Evolutionary conservation across 148 eudicot species (phyloP), one percentile per base, ranked within the genome.

Genomic region (Vaccinium myrtillus): DNA sequence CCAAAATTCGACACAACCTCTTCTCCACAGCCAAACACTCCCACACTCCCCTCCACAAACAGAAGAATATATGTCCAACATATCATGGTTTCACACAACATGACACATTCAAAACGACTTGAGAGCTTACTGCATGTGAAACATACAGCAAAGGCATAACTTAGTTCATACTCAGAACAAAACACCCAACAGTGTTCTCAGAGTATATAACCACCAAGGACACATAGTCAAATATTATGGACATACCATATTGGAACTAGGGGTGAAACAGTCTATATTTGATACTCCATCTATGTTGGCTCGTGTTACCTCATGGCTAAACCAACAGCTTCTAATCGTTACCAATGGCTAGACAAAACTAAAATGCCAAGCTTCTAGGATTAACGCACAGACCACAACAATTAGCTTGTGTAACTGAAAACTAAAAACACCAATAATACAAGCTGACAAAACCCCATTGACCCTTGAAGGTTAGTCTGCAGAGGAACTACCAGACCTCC

Each of bases 1-100:
- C 30, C 55, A 76, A n/a, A 16, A 11, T 19, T 67, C 25, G 1
- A 23, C 73, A 25, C 15, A 5, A 25, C 36, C 74, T 25, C 46
- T 43, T 49, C 79, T 23, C 58, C 79, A 77, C 36, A 50, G 32
- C 56, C 13, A 77, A 46, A 43, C 9, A 16, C 14, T 6, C 50
- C 78, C 9, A 75, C 74, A 69, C 74, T 21, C 27, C n/a, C 25
- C 16, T 58, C 48, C 23, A 82, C 23, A 61, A 27, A 86, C 74
- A 73, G 21, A 25, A 21, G n/a, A 49, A 32, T 30, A 15, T 14
- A 23, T 2, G 36, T 46, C 16, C 55, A 74, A 58, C 50, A 56
- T 36, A 25, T 21, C 75, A 7, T 16, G 36, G 18, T 15, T 36
- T 39, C 32, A 27, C n/a, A 30, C 19, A 43, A 50, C 7, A 39